These are phyloP conservation scores for Plasmodium vivax DNA, from an alignment of 169 alveolate species.

Conservation along the genomic window DNA sequence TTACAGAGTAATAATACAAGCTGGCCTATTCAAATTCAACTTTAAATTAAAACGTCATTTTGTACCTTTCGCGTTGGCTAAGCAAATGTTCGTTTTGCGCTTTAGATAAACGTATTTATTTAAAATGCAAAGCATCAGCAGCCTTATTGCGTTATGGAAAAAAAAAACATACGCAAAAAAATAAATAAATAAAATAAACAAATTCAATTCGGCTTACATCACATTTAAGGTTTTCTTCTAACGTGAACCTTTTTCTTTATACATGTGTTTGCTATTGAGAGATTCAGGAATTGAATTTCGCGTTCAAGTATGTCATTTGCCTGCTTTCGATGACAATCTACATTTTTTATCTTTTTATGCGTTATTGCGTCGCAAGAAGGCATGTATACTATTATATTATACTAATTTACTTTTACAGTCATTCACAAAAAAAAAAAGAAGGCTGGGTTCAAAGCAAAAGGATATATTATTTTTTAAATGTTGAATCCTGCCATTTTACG, in stretches of 20 bases:
- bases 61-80: background rate
- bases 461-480: background rate
- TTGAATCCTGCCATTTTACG: constrained; percentile 8
- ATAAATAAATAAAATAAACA: background rate
- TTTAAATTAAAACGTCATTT: background rate
- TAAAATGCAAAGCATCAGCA: background rate
- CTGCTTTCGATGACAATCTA: background rate
- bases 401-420: background rate
- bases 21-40: background rate
- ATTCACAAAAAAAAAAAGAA: background rate
- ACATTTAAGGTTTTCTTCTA: background rate
- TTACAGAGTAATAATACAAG: background rate
- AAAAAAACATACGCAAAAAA: background rate
- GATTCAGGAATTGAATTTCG: background rate
- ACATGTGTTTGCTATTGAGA: background rate
- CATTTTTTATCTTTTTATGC: background rate
- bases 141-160: background rate
- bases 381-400: background rate
- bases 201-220: background rate
- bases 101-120: background rate
- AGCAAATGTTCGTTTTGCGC: background rate
- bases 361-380: background rate
- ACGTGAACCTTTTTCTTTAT: background rate
- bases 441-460: background rate
- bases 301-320: background rate